These are phyloP conservation scores for Neurospora sp. DNA, from an alignment of 495 filamentous ascomycete genomes.

Conservation along the genomic window DNA sequence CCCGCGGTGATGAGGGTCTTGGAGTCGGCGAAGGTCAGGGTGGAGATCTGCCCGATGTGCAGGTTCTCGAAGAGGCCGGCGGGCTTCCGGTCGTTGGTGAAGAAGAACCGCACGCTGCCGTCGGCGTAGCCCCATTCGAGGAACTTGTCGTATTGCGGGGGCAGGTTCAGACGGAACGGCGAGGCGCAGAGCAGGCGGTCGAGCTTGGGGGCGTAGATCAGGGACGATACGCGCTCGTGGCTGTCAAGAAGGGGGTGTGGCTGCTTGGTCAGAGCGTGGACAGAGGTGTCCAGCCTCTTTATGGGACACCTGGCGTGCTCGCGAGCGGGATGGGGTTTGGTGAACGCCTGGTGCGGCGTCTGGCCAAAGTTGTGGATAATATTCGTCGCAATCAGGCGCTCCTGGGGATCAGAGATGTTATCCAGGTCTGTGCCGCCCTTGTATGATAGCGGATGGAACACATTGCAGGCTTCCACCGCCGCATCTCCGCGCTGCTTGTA, in stretches of 20 bases:
- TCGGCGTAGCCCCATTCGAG: slow-evolving; percentile 96
- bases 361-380: slow-evolving; percentile 99
- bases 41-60: slow-evolving; percentile 77
- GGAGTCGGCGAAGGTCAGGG: slow-evolving; percentile 75
- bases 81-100: slow-evolving; percentile 45
- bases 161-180: slow-evolving; percentile 73
- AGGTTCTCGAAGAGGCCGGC: slow-evolving; percentile 87
- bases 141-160: slow-evolving; percentile 78
- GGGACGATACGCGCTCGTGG: slow-evolving; percentile 65
- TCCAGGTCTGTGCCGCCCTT: slow-evolving; percentile 89
- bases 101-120: slow-evolving; percentile 82
- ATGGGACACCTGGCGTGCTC: slow-evolving; percentile 54
- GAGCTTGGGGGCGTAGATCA: slow-evolving; percentile 67
- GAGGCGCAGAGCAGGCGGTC: slow-evolving; percentile 81
- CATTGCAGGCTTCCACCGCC: slow-evolving; percentile 82
- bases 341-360: slow-evolving; percentile 91
- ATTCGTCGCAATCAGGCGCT: slow-evolving; percentile 75
- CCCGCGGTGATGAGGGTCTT: slow-evolving; percentile 85
- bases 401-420: slow-evolving; percentile 76
- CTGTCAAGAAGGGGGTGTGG: slow-evolving; percentile 76
- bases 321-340: slow-evolving; percentile 60
- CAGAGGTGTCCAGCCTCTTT: slow-evolving; percentile 65
- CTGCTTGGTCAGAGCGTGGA: slow-evolving; percentile 66
- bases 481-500: slow-evolving; percentile 92
- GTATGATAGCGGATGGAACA: slow-evolving; percentile 93